phyloP scores from a whole-genome alignment of 2,329 filamentous ascomycete genomes.

The Neofusicoccum cordaticola region DNA sequence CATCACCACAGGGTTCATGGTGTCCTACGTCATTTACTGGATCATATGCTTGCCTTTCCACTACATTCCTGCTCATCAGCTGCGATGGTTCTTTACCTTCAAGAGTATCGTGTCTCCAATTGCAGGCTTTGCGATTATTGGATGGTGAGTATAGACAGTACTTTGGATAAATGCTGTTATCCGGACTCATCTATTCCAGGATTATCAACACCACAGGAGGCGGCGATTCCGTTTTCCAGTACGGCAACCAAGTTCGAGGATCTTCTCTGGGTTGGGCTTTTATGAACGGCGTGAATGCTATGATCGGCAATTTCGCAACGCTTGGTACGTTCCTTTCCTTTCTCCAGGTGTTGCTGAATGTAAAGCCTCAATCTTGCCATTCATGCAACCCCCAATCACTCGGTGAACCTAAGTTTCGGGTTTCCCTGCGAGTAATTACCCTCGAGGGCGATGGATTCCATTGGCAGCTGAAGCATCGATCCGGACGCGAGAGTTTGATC shows the following conservation, averaged over 20 bases:
- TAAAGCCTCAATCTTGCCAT: too few species aligned
- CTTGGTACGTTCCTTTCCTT: conserved; percentile 17
- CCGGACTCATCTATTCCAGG: background rate
- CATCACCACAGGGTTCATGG: conserved; percentile 21
- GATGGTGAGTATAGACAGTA: background rate
- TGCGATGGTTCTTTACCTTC: conserved; percentile 24
- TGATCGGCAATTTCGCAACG: conserved; percentile 30
- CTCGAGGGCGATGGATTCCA: too few species aligned
- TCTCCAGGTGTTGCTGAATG: background rate
- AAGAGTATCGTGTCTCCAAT: conserved; percentile 23
- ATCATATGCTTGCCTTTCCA: conserved; percentile 23
- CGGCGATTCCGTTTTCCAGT: conserved; percentile 23
- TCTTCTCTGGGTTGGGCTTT: conserved; percentile 28
- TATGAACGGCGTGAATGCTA: conserved; percentile 30
- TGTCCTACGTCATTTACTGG: conserved; percentile 24
- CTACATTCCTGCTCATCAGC: conserved; percentile 22
- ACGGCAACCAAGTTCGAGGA: conserved; percentile 23
- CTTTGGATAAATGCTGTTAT: background rate
- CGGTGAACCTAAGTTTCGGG: too few species aligned
- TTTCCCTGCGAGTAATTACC: too few species aligned
- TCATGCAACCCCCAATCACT: too few species aligned
- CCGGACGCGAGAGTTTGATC: too few species aligned
- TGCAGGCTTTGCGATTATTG: conserved; percentile 21
- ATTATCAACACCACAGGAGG: conserved; percentile 20
- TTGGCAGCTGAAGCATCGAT: too few species aligned